These are phyloP conservation scores for Russula vinacea DNA, from an alignment of 768 basidiomycete genomes.

Conservation along the genomic window DNA sequence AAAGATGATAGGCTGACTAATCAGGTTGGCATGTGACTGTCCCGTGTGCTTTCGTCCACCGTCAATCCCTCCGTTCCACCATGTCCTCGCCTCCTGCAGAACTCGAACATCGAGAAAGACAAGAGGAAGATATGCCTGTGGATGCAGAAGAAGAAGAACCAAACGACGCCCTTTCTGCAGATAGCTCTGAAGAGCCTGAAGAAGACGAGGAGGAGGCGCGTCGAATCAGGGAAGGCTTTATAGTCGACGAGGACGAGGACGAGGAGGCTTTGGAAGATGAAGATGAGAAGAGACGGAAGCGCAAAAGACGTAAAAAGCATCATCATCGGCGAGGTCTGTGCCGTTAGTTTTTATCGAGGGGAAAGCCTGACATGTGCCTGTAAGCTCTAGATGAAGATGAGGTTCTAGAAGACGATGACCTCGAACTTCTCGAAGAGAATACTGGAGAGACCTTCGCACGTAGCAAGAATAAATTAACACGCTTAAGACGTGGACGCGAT, in stretches of 20 bases:
- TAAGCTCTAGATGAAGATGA: conserved; percentile 53
- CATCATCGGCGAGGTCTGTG: conserved; percentile 58
- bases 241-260: conserved; percentile 87
- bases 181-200: conserved; percentile 87
- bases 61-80: conserved; percentile 31
- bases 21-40: conserved; percentile 13
- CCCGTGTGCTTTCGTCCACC: conserved; percentile 16
- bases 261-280: conserved; percentile 67
- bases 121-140: conserved; percentile 57
- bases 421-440: conserved; percentile 82
- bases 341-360: conserved; percentile 20
- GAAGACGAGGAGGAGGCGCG: conserved; percentile 88
- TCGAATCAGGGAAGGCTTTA: conserved; percentile 82
- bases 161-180: conserved; percentile 60
- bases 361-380: conserved; percentile 18
- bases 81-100: conserved; percentile 55
- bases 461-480: conserved; percentile 62
- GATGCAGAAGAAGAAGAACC: conserved; percentile 47
- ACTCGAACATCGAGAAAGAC: conserved; percentile 37
- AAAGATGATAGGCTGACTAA: conserved; percentile 19
- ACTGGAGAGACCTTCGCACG: conserved; percentile 68
- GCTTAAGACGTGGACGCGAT: conserved; percentile 69
- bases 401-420: conserved; percentile 76
- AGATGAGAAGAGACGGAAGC: conserved; percentile 52
- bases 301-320: conserved; percentile 65